Evolutionary conservation across 352 stramenopile species (phyloP), one percentile per base, ranked within the genome.

Genomic region (Halophytophthora polymorphica): DNA sequence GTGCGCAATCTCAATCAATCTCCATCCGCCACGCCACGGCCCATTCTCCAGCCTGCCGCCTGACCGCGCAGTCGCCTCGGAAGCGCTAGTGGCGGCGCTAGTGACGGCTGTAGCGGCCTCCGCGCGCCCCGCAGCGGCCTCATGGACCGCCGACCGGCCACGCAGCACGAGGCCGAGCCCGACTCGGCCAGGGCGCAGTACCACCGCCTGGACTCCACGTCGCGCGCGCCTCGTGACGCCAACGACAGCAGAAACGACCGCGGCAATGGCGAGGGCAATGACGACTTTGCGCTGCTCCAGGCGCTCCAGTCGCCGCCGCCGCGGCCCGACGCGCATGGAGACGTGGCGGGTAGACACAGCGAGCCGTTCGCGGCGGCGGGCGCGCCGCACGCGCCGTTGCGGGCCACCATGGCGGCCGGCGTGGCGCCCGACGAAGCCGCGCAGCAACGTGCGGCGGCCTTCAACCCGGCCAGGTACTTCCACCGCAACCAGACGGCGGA

Each of bases 401-500:
- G 51, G 6, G 46, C 41, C 50, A 56, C 59, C 2, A 41, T 60
- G 14, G 50, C 15, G 15, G n/a, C 10, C 15, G 46, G 48, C 25
- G 21, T 29, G 10, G 47, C 52, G 15, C 33, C 33, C 51, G 53
- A 43, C 13, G 21, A 43, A 15, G 33, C 41, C 14, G 19, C 25
- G 37, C 52, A 61, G 59, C 36, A 55, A 53, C 15, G 44, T 59
- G 31, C 28, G 55, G n/a, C 47, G 56, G 35, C 38, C 17, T 44
- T 55, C 15, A 67, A 67, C 39, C 48, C 64, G 18, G 50, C 50
- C 6, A 41, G 42, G 13, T 73, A 80, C 45, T 90, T 90, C 43
- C 66, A 83, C 45, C 81, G 81, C 31, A 75, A 91, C 56, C 81
- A 89, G 44, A 91, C 81, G 0, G 76, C 89, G 8, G 77, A 91